Percentiles rank a stretch among this genome's conserved stretches.
Conservation (phyloP, 306 rosid species). For the Rosa multiflora region DNA sequence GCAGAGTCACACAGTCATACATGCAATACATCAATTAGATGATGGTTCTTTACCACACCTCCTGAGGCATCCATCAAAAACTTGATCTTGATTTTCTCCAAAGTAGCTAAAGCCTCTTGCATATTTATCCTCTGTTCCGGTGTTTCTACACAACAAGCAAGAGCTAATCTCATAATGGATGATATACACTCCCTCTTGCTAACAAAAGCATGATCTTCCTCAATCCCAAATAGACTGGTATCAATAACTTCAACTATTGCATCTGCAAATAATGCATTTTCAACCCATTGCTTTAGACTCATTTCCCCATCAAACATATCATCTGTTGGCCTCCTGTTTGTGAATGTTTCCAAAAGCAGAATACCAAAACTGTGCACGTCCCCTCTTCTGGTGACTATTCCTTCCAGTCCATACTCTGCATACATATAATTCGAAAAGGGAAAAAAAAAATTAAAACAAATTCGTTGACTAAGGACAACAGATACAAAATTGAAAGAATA, state of each 20-base stretch:
- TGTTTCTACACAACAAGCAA: no score
- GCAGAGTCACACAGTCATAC: no score
- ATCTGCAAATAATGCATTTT: background rate
- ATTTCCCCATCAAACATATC: slow-evolving; percentile 17
- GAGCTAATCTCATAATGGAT: no score
- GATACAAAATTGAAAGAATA: background rate
- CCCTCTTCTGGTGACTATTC: slow-evolving; percentile 17
- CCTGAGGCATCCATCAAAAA: background rate
- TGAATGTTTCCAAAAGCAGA: slow-evolving; percentile 18
- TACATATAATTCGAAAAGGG: no score
- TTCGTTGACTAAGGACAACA: background rate
- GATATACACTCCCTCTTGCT: no score
- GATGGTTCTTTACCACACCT: no score
- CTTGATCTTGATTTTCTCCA: slow-evolving; percentile 4
- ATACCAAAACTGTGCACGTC: slow-evolving; percentile 32
- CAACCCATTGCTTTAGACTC: slow-evolving; percentile 18
- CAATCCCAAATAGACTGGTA: no score
- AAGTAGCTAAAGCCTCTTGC: background rate
- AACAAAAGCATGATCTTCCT: no score
- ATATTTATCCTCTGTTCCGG: no score
- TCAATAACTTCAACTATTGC: no score
- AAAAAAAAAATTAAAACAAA: no score
- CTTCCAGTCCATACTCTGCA: slow-evolving; percentile 26
- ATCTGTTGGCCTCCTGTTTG: slow-evolving; percentile 20
- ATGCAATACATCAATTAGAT: no score